Evolutionary conservation across 352 stramenopile species (phyloP), one percentile per base, ranked within the genome.

Genomic region (Hyaloperonospora brassicae): DNA sequence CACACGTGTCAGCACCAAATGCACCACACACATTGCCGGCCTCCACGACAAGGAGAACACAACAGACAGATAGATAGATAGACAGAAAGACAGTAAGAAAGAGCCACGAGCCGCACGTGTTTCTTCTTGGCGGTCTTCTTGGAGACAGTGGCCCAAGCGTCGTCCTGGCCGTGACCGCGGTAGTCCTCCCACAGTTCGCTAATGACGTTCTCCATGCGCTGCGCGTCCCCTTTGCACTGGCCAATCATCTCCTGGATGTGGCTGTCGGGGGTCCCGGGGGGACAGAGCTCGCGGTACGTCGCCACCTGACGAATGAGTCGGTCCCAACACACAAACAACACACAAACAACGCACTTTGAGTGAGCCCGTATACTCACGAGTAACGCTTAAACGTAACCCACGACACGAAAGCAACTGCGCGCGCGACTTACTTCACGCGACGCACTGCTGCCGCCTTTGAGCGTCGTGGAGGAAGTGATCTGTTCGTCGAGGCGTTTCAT

Each of bases 121-220:
- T 72, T 72, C 52, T 89, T 87, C 67, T 93, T 93, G 48, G 79
- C 85, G 47, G 52, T 66, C 56, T 89, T 91, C 59, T 93, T 93
- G 51, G 73, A 66, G 46, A 93, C 83, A 10, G 68, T 81, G 48
- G 80, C 83, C 83, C 83, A 93, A 41, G 78, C 81, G 54, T 87
- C 73, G 40, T 87, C 73, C 47, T 81, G 68, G 17, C 52, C 68
- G 52, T 70, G 65, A 46, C 76, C 75, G 59, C 73, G 80, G 63
- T 88, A 66, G 55, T 89, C 74, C 57, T 93, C 83, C 83, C 83
- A 93, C 52, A 93, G 61, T 63, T 93, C 83, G 44, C 71, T 93
- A 42, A 93, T 85, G 34, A 72, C 73, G 42, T 72, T 76, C 57
- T 87, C 76, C 50, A 87, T 91, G 56, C 70, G 70, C 43, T 76